phyloP scores from a whole-genome alignment of 495 filamentous ascomycete genomes.

The Clohesyomyces aquaticus region DNA sequence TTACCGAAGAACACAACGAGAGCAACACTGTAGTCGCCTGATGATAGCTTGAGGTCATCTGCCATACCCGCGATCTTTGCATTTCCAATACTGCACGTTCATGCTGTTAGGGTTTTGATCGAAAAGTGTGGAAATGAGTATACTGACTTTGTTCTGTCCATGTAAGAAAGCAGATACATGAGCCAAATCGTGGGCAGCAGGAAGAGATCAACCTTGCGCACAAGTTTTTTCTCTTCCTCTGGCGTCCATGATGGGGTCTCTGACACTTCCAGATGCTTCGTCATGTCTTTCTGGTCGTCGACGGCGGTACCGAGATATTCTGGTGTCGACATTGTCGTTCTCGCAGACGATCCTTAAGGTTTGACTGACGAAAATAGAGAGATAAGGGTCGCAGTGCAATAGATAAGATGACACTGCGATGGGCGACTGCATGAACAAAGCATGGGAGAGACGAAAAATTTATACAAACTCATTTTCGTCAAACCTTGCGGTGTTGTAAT shows the following conservation, averaged over 20 bases:
- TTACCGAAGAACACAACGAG: slow-evolving; percentile 80
- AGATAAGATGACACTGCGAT: too few species aligned
- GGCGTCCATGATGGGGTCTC: slow-evolving; percentile 13
- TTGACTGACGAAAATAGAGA: too few species aligned
- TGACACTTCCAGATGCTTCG: slow-evolving; percentile 4
- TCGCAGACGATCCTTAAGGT: too few species aligned
- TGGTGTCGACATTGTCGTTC: slow-evolving; percentile 3
- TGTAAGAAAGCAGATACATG: slow-evolving; percentile 81
- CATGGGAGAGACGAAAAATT: too few species aligned
- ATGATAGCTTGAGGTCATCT: slow-evolving; percentile 63
- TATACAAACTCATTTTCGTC: slow-evolving; percentile 11
- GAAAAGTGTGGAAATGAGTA: not conserved
- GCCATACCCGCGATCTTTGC: slow-evolving; percentile 76
- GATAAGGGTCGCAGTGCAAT: too few species aligned
- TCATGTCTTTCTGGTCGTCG: slow-evolving; percentile 16
- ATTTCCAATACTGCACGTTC: slow-evolving; percentile 59
- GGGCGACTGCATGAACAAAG: too few species aligned
- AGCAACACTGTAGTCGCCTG: slow-evolving; percentile 71
- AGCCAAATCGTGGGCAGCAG: slow-evolving; percentile 80
- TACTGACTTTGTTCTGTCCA: slow-evolving; percentile 62
- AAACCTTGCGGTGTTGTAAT: not conserved
- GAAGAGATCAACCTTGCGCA: slow-evolving; percentile 69
- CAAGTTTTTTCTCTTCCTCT: slow-evolving; percentile 48
- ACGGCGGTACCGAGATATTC: slow-evolving; percentile 5
- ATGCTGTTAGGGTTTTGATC: not conserved